Conservation (phyloP, 164 flowering plant genomes). For the Cinnamomum micranthum region DNA sequence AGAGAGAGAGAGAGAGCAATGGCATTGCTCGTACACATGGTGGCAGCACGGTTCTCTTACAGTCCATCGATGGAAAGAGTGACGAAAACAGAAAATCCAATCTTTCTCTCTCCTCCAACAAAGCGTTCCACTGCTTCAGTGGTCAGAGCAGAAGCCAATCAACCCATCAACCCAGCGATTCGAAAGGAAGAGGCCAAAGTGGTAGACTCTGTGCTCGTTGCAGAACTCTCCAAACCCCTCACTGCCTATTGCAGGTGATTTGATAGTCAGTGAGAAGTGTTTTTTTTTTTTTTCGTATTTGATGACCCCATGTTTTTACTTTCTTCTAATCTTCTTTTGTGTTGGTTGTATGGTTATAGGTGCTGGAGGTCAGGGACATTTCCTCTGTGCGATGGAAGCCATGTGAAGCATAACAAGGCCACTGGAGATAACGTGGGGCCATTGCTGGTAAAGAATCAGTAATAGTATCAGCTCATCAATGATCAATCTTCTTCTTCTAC, state of each 20-base stretch:
- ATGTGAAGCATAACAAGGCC: slow-evolving; percentile 92
- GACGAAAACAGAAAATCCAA: background rate
- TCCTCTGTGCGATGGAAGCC: slow-evolving; percentile 89
- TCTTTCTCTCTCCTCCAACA: background rate
- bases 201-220: slow-evolving; percentile 71
- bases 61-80: slow-evolving; percentile 10
- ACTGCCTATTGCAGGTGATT: slow-evolving; percentile 88
- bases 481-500: too few relatives aligned
- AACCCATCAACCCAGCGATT: slow-evolving; percentile 62
- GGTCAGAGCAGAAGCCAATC: slow-evolving; percentile 44
- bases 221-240: slow-evolving; percentile 81
- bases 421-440: slow-evolving; percentile 96
- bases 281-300: background rate
- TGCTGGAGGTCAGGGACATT: slow-evolving; percentile 97
- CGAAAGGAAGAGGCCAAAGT: slow-evolving; percentile 76
- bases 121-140: background rate
- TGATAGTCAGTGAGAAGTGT: background rate
- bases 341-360: slow-evolving; percentile 25
- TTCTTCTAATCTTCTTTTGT: background rate
- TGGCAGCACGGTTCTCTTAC: slow-evolving; percentile 29
- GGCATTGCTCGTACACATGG: slow-evolving; percentile 34
- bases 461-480: background rate
- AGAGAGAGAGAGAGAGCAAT: slow-evolving; percentile 16
- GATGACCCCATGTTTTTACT: background rate
- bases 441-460: slow-evolving; percentile 68